Percentiles rank a stretch among this genome's conserved stretches.
These are phyloP conservation scores for Bolboschoenus planiculmis DNA, from an alignment of 176 grass and related monocot species.

Conservation along the genomic window DNA sequence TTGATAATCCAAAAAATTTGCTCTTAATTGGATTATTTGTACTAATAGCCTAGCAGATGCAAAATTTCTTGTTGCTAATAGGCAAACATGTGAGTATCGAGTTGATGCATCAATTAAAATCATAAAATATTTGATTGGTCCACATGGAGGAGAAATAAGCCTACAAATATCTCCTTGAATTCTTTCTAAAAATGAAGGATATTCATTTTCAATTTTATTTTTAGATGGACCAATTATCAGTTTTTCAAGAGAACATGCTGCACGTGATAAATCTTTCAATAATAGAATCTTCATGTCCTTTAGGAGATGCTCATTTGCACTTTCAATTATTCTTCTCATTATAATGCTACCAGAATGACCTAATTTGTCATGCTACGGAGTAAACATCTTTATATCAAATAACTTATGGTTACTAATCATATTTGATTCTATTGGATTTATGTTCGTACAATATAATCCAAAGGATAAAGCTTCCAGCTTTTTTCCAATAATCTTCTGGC, in stretches of 20 bases:
- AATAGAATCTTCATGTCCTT: neutral
- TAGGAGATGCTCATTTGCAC: neutral
- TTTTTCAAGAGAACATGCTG: neutral
- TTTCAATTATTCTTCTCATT: neutral
- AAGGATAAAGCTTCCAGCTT: too few species aligned
- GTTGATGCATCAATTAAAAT: neutral
- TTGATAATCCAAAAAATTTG: neutral
- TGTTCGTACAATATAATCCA: neutral
- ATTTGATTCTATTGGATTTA: neutral
- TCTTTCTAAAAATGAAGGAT: neutral
- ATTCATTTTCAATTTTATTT: neutral
- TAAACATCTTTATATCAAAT: neutral
- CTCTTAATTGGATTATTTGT: neutral
- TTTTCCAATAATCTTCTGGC: too few species aligned
- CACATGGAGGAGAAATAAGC: neutral
- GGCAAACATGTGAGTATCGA: neutral
- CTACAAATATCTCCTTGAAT: neutral
- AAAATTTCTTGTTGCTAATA: neutral
- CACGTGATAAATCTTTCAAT: neutral
- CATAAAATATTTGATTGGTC: neutral
- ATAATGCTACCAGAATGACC: neutral
- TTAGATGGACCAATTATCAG: neutral
- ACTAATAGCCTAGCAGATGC: neutral
- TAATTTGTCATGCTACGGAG: neutral
- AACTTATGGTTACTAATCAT: slow-evolving; percentile 5